Evolutionary conservation across 208 protist species (phyloP), one percentile per base, ranked within the genome.

Genomic region (Wallacemonas sp.): DNA sequence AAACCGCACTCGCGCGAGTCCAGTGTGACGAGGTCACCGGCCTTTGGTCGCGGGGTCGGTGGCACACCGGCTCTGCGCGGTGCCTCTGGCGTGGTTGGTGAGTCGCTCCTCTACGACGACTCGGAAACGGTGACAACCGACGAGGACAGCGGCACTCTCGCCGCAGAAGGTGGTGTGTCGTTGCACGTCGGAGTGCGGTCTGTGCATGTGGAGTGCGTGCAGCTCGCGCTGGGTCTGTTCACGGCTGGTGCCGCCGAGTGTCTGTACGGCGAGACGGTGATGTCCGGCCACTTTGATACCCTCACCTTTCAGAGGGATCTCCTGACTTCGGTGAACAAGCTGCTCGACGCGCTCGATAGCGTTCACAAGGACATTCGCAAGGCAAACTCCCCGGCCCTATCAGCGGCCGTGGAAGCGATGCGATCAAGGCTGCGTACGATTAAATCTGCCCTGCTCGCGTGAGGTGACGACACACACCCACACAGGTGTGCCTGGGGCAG

Each of bases 201-300:
- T 26, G 44, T 81, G 22, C 83, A 89, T 52, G 37, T 87, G 8
- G 81, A 89, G 10, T 82, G 65, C 37, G 73, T 82, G 32, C 82
- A 92, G 54, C 68, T 92, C 6, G 74, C 86, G 13, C 70, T 87
- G 30, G 66, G 21, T 10, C 81, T 89, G 22, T 89, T 90, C 71
- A 60, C 62, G 4, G 29, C 74, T 9, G 73, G 64, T 1, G 68
- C 78, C 44, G 55, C 81, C 21, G 78, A 81, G 39, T 34, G 81
- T 17, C 29, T 67, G 4, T 15, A 24, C 6, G 30, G 65, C 0
- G 38, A 60, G 1, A 24, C 36, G 2, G 17, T 29, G 1, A 53
- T 66, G 0, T 54, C 52, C 2, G 66, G 65, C 8, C 22, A 72
- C 5, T 63, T 63, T 36, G 66, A 57, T 68, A 82, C 63, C 29